Evolutionary conservation across 306 rosid genomes (phyloP), one percentile per base, ranked within the genome.

Genomic region (Adenanthera pavonina): DNA sequence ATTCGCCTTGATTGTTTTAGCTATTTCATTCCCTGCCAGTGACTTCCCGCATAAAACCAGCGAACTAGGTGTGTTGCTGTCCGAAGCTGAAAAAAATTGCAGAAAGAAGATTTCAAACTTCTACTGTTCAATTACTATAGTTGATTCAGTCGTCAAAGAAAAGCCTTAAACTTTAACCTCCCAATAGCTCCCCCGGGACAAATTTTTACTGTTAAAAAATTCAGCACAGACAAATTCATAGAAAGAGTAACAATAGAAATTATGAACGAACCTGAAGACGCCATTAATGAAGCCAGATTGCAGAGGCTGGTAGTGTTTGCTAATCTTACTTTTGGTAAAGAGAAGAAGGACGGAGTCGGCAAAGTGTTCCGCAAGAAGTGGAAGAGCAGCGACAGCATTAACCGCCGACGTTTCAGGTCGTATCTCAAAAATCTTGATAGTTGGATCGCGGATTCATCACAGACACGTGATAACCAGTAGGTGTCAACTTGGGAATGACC

Each of bases 1-100:
- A 59, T 20, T 85, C 73, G 79, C 78, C 89, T 86, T 88, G 25
- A 96, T 78, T 69, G 88, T 79, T 73, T 84, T 52, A 30, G 94
- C 96, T 81, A 82, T 78, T 72, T 91, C 91, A 48, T 79, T 86
- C 82, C 92, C 98, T 0, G 84, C 57, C 35, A 15, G 25, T 36
- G 99, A 86, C 81, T 93, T 96, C 12, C 99, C 99, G 44, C 89
- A 78, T 36, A 96, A 75, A 81, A 96, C 87, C 52, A 96, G 75
- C 53, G 44, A 33, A 66, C 83, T 81, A 2, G 79, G 56, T 35
- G 90, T 84, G 84, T 44, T 79, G 74, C 71, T 43, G 0, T 82
- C 91, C 88, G 85, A 60, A 75, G 60, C 93, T 92, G 89, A 4
- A 25, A 25, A 69, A 54, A 83, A 49, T 33, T 5, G 35, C 74